Conservation (phyloP, 768 basidiomycete genomes). For the Boletus tylopilopsis region DNA sequence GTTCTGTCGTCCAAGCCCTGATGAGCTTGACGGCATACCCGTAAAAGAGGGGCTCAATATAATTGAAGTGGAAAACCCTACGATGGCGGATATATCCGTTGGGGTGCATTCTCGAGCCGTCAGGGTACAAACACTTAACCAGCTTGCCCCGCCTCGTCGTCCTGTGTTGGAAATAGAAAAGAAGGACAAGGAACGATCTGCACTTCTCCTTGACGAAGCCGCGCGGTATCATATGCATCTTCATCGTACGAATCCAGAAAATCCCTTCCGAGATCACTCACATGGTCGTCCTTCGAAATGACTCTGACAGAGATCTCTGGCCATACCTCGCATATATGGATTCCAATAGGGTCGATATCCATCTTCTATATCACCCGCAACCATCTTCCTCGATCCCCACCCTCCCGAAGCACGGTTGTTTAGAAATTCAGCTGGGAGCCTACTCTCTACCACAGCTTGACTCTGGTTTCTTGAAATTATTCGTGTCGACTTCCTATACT, state of each 20-base stretch:
- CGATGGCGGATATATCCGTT: conserved; percentile 50
- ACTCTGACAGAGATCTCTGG: conserved; percentile 52
- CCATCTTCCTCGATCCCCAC: conserved; percentile 37
- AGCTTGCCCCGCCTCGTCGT: conserved; percentile 35
- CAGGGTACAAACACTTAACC: conserved; percentile 44
- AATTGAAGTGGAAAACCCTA: conserved; percentile 41
- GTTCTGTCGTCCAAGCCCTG: conserved; percentile 32
- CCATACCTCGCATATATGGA: conserved; percentile 63
- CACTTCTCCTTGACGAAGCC: conserved; percentile 50
- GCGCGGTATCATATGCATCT: conserved; percentile 60
- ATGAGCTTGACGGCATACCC: conserved; percentile 29
- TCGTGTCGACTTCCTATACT: conserved; percentile 50
- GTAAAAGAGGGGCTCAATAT: conserved; percentile 42
- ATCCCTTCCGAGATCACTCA: conserved; percentile 48
- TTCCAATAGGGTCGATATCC: conserved; percentile 49
- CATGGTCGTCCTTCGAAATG: conserved; percentile 46
- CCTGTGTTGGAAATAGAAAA: conserved; percentile 38
- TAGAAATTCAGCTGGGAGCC: conserved; percentile 39
- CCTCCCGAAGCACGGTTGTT: conserved; percentile 36
- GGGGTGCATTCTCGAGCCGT: conserved; percentile 38
- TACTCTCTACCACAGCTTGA: conserved; percentile 42
- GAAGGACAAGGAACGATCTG: conserved; percentile 30
- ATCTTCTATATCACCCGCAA: conserved; percentile 52
- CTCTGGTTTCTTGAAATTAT: conserved; percentile 54
- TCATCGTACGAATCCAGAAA: conserved; percentile 44